Conservation (phyloP, 805 yeast genomes). For the Metschnikowia orientalis region DNA sequence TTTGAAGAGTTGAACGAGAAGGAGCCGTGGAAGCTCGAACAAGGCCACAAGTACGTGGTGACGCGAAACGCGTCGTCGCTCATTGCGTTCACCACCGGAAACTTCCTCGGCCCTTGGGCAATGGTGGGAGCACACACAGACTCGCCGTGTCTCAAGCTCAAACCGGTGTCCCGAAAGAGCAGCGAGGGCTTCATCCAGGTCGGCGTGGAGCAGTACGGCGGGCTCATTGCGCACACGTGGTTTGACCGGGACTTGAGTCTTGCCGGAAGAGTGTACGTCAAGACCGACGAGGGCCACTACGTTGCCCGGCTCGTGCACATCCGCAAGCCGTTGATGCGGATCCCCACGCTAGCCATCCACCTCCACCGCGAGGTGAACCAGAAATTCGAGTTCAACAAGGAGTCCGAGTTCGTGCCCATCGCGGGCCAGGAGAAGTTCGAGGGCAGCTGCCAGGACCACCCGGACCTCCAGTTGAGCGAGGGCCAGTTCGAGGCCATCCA, state of each 20-base stretch:
- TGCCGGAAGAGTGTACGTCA: conserved; percentile 87
- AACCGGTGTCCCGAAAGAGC: conserved; percentile 72
- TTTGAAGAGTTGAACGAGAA: conserved; percentile 73
- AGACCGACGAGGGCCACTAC: conserved; percentile 41
- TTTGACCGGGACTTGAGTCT: conserved; percentile 88
- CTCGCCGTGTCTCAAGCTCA: conserved; percentile 83
- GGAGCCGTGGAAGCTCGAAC: conserved; percentile 55
- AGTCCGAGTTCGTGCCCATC: conserved; percentile 80
- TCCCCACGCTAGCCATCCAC: conserved; percentile 94
- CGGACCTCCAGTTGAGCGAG: conserved; percentile 42
- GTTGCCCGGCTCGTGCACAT: conserved; percentile 72
- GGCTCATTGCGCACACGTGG: conserved; percentile 96
- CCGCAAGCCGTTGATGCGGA: conserved; percentile 73
- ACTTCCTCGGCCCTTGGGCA: conserved; percentile 76
- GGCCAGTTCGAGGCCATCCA: conserved; percentile 64
- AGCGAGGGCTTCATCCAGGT: conserved; percentile 79
- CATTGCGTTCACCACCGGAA: conserved; percentile 81
- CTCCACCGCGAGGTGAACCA: conserved; percentile 69
- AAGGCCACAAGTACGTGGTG: conserved; percentile 70
- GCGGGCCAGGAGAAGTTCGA: conserved; percentile 51
- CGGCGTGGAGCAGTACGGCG: conserved; percentile 94
- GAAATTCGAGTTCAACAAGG: conserved; percentile 86
- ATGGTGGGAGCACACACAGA: conserved; percentile 97
- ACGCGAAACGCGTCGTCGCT: conserved; percentile 88
- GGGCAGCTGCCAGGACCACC: conserved; percentile 46